These are phyloP conservation scores for Myochromella boudieri DNA, from an alignment of 768 basidiomycete species.

Conservation along the genomic window DNA sequence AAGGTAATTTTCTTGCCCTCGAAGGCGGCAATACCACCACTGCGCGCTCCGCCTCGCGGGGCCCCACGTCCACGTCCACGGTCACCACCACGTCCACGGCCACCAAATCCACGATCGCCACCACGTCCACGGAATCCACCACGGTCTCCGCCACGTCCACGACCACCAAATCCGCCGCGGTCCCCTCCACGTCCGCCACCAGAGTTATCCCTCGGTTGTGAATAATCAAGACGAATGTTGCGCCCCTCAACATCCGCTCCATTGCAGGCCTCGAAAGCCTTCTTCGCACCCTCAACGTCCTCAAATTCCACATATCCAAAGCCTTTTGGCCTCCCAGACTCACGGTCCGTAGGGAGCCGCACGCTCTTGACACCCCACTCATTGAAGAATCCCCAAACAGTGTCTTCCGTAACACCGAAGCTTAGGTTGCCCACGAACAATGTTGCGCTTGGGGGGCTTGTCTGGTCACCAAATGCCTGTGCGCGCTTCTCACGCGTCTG, in stretches of 20 bases:
- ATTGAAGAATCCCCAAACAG: conserved; percentile 86
- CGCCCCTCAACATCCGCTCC: conserved; percentile 84
- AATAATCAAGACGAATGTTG: conserved; percentile 78
- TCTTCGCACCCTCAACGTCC: conserved; percentile 74
- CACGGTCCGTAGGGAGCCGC: conserved; percentile 89
- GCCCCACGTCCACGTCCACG: conserved; percentile 40
- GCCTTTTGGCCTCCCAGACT: conserved; percentile 88
- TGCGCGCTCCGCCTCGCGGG: conserved; percentile 40
- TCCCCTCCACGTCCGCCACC: conserved; percentile 35
- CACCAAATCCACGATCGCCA: conserved; percentile 19
- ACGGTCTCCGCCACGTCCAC: conserved; percentile 39
- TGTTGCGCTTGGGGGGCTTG: conserved; percentile 64
- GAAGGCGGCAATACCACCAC: conserved; percentile 55
- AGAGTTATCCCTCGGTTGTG: conserved; percentile 69
- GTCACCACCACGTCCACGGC: conserved; percentile 33
- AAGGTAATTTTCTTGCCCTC: conserved; percentile 75
- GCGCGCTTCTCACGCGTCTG: conserved; percentile 67
- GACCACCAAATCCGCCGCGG: conserved; percentile 43
- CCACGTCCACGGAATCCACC: conserved; percentile 28
- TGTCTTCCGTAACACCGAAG: conserved; percentile 78
- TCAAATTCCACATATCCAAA: conserved; percentile 97
- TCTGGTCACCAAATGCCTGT: conserved; percentile 71
- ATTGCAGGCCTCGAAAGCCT: conserved; percentile 68
- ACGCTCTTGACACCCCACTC: conserved; percentile 89
- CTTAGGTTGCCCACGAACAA: conserved; percentile 93